A percentile compares a stretch with the other conserved stretches of the same genome.
phyloP scores from a whole-genome alignment of 768 basidiomycete species.

The Collybia sordida region DNA sequence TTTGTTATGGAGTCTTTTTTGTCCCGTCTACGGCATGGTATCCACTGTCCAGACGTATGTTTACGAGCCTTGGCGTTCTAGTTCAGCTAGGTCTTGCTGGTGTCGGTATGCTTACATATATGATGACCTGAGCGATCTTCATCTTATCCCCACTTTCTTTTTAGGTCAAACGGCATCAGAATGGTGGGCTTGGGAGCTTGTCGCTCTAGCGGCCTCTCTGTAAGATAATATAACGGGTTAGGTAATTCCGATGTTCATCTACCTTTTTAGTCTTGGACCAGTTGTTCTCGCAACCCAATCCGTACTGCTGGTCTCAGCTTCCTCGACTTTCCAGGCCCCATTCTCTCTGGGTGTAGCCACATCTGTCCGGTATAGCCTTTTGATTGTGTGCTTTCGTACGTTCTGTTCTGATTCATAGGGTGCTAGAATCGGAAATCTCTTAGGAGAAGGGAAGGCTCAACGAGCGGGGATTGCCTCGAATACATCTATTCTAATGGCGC shows the following conservation, averaged over 20 bases:
- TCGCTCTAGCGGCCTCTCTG: constrained; percentile 57
- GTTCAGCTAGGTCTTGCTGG: constrained; percentile 81
- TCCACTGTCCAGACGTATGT: constrained; percentile 62
- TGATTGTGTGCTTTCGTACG: background rate
- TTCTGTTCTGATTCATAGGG: background rate
- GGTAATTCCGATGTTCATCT: background rate
- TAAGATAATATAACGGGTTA: constrained; percentile 20
- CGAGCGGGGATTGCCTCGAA: constrained; percentile 71
- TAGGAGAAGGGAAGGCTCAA: constrained; percentile 75
- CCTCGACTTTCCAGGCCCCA: constrained; percentile 80
- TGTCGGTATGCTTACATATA: constrained; percentile 44
- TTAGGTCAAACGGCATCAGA: constrained; percentile 80
- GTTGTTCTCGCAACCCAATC: constrained; percentile 85
- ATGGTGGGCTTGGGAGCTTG: constrained; percentile 98
- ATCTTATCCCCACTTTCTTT: background rate
- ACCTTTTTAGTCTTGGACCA: constrained; percentile 63
- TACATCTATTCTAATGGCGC: constrained; percentile 63
- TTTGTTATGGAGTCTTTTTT: constrained; percentile 62
- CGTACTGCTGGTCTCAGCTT: constrained; percentile 74
- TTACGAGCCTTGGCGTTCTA: constrained; percentile 67
- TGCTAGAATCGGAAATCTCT: constrained; percentile 78
- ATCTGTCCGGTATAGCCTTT: constrained; percentile 69
- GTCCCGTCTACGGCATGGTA: constrained; percentile 80
- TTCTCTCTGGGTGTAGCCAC: constrained; percentile 81
- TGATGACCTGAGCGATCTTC: background rate